Percentiles rank a stretch among this genome's conserved stretches.
These are phyloP conservation scores for Coix lacrymajobi DNA, from an alignment of 176 grass and related monocot genomes.

Conservation along the genomic window DNA sequence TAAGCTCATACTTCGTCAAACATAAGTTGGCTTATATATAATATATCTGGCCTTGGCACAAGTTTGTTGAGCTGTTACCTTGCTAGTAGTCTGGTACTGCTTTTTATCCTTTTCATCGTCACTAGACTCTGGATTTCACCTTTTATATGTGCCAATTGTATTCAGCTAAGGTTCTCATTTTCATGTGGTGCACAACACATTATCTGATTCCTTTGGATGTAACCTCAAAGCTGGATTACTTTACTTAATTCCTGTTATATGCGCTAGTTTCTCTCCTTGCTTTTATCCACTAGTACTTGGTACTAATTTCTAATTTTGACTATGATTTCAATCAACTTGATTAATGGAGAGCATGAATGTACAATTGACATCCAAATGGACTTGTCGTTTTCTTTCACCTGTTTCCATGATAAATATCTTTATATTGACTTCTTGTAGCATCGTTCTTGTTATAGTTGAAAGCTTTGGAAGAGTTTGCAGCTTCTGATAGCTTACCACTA, in stretches of 20 bases:
- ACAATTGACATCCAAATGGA: background rate
- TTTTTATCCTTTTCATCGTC: background rate
- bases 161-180: background rate
- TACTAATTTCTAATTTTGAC: background rate
- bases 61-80: background rate
- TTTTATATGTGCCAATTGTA: background rate
- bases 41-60: slow-evolving; percentile 1
- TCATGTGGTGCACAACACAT: background rate
- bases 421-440: background rate
- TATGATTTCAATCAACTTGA: background rate
- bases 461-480: slow-evolving; percentile 70
- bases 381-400: background rate
- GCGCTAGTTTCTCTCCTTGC: background rate
- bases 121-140: background rate
- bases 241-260: background rate
- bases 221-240: background rate
- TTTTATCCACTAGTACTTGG: background rate
- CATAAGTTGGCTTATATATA: background rate
- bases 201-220: background rate
- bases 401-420: background rate
- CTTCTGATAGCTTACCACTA: slow-evolving; percentile 67
- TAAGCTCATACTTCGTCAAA: slow-evolving; percentile 15
- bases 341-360: background rate
- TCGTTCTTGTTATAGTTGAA: slow-evolving; percentile 54
- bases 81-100: background rate